Conservation (phyloP, 768 basidiomycete genomes). For the Pholiota molesta region DNA sequence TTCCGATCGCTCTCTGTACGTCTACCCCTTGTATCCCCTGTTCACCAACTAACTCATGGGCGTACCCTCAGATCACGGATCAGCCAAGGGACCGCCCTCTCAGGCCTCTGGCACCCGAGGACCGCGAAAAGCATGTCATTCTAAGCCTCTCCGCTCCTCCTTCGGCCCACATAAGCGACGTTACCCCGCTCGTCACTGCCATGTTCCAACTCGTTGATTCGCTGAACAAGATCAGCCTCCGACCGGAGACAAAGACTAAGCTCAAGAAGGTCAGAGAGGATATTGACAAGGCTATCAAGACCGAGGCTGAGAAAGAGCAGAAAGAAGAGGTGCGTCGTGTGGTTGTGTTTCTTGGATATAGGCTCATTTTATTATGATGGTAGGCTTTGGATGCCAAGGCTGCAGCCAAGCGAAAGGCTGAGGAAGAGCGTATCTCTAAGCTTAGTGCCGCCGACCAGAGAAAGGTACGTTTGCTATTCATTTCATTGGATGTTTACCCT, state of each 20-base stretch:
- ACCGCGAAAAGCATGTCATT: constrained; percentile 74
- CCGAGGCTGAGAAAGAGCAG: constrained; percentile 67
- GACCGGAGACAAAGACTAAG: constrained; percentile 84
- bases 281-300: constrained; percentile 66
- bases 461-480: constrained; percentile 52
- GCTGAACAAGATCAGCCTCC: constrained; percentile 57
- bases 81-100: constrained; percentile 76
- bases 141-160: constrained; percentile 65
- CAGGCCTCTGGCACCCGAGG: constrained; percentile 47
- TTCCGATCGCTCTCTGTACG: constrained; percentile 86
- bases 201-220: constrained; percentile 79
- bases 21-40: constrained; percentile 18
- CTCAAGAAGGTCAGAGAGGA: constrained; percentile 75
- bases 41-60: not conserved
- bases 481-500: not conserved
- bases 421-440: constrained; percentile 72
- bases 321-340: constrained; percentile 60
- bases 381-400: constrained; percentile 69
- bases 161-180: constrained; percentile 47
- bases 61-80: constrained; percentile 67
- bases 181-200: constrained; percentile 62
- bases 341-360: not conserved
- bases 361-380: not conserved
- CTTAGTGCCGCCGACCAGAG: constrained; percentile 81
- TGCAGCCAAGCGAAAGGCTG: constrained; percentile 71